These are phyloP conservation scores for Crucihimalaya himalaica DNA, from an alignment of 345 rosid species.

Conservation along the genomic window DNA sequence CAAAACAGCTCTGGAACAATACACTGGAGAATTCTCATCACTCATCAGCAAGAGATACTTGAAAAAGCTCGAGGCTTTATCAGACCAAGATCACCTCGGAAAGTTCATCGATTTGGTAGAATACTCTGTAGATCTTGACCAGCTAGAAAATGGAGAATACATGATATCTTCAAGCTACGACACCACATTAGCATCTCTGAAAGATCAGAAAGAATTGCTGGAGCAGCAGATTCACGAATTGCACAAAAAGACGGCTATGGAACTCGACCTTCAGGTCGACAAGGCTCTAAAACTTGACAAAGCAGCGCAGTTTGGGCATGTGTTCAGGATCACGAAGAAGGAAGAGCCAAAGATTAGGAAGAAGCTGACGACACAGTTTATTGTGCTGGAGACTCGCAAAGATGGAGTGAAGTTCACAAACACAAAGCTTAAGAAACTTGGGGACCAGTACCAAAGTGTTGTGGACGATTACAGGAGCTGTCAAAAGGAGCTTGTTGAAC, in stretches of 20 bases:
- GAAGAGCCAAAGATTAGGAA: constrained; percentile 97
- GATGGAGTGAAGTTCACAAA: constrained; percentile 98
- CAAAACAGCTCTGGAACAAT: constrained; percentile 64
- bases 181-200: constrained; percentile 62
- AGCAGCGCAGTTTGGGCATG: constrained; percentile 94
- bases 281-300: constrained; percentile 89
- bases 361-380: constrained; percentile 79
- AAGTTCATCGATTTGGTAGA: constrained; percentile 87
- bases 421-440: constrained; percentile 87
- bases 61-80: constrained; percentile 52
- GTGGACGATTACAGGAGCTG: constrained; percentile 77
- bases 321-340: constrained; percentile 95
- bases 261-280: constrained; percentile 82
- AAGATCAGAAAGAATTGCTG: constrained; percentile 73
- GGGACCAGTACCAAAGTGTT: constrained; percentile 85
- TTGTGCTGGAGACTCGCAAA: constrained; percentile 94
- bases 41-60: constrained; percentile 69
- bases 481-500: constrained; percentile 80
- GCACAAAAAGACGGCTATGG: constrained; percentile 82
- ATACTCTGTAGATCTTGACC: constrained; percentile 85
- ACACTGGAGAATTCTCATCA: constrained; percentile 66
- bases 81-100: constrained; percentile 73
- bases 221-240: constrained; percentile 74
- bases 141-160: constrained; percentile 93
- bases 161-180: constrained; percentile 93